phyloP scores from a whole-genome alignment of 2,329 filamentous ascomycete genomes.

The Basipetospora sp. region DNA sequence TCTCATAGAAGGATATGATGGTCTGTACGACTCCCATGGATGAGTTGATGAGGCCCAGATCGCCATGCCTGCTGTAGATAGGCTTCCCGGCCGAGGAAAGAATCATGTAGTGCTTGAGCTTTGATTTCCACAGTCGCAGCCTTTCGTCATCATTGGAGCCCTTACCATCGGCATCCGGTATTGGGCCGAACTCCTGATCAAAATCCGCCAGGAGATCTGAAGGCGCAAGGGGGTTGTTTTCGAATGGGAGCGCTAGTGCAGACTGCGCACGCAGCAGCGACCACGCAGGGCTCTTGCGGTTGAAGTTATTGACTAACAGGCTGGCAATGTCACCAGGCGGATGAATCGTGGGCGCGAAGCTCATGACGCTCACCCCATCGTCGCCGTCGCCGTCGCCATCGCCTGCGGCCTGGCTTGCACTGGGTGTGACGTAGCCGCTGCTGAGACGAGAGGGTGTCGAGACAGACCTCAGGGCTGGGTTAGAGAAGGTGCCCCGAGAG shows the following conservation, averaged over 20 bases:
- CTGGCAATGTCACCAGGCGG: constrained; percentile 64
- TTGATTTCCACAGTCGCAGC: constrained; percentile 68
- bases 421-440: constrained; percentile 25
- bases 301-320: constrained; percentile 57
- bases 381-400: constrained; percentile 34
- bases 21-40: constrained; percentile 94
- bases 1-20: constrained; percentile 92
- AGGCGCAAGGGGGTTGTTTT: constrained; percentile 29
- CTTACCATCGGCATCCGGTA: constrained; percentile 40
- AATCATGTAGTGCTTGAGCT: constrained; percentile 94
- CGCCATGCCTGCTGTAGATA: constrained; percentile 89
- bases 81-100: constrained; percentile 92
- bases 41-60: constrained; percentile 75
- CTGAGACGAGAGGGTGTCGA: constrained; percentile 20
- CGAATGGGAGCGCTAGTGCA: constrained; percentile 45
- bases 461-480: constrained; percentile 19
- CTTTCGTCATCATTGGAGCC: constrained; percentile 39
- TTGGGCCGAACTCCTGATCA: constrained; percentile 59
- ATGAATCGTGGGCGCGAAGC: constrained; percentile 48
- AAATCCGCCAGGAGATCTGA: constrained; percentile 52
- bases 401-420: constrained; percentile 11
- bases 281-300: constrained; percentile 54
- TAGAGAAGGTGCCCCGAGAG: constrained; percentile 48
- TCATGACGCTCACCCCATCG: constrained; percentile 52
- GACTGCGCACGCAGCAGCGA: constrained; percentile 49